Percentiles rank a stretch among this genome's conserved stretches.
phyloP scores from a whole-genome alignment of 202 grass and related monocot species.

The Setaria viridis region DNA sequence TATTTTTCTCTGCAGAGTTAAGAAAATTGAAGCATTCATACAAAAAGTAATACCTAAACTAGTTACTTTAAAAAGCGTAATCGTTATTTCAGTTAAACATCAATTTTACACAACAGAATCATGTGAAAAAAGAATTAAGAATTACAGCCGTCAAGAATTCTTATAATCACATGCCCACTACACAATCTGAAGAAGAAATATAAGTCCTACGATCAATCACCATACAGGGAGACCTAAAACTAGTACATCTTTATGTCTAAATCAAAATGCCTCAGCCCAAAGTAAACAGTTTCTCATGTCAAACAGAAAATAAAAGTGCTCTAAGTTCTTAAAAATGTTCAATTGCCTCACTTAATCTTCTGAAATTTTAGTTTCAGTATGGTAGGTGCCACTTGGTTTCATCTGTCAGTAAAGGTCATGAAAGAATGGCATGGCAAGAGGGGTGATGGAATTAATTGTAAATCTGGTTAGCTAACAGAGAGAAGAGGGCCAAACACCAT shows the following conservation, averaged over 20 bases:
- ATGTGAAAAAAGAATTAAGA: background rate
- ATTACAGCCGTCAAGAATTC: slow-evolving; percentile 1
- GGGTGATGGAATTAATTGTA: background rate
- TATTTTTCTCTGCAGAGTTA: slow-evolving; percentile 29
- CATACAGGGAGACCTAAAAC: background rate
- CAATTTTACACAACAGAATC: slow-evolving; percentile 5
- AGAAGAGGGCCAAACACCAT: background rate
- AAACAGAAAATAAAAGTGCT: slow-evolving; percentile 2
- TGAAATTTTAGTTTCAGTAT: background rate
- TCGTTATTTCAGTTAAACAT: background rate
- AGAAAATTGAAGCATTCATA: slow-evolving; percentile 30
- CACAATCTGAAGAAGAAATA: background rate
- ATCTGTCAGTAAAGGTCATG: background rate
- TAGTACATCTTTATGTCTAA: background rate
- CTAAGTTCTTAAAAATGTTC: background rate
- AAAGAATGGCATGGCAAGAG: slow-evolving; percentile 7
- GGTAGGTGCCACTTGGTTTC: slow-evolving; percentile 6
- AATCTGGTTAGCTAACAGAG: background rate
- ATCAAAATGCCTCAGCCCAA: background rate
- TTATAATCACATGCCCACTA: background rate
- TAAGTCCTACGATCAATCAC: background rate
- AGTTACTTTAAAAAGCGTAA: slow-evolving; percentile 24
- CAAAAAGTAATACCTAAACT: slow-evolving; percentile 11
- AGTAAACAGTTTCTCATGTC: background rate
- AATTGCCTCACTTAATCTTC: background rate